phyloP scores from a whole-genome alignment of 768 basidiomycete species.

The Tricholoma terreum region DNA sequence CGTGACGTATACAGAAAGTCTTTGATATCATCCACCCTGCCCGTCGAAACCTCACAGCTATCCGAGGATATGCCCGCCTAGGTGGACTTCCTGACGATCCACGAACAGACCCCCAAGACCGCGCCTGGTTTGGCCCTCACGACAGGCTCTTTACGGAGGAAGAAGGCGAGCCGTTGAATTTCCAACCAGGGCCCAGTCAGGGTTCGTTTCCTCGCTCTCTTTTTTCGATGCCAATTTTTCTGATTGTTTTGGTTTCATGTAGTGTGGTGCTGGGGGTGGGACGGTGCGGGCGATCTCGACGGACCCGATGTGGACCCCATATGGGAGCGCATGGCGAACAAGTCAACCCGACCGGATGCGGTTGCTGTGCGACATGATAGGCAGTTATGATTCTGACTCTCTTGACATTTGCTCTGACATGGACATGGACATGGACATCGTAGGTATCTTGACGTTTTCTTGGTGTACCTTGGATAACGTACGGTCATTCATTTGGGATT shows the following conservation, averaged over 20 bases:
- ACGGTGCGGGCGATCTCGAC: conserved; percentile 96
- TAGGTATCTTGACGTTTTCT: background rate
- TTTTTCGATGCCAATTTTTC: background rate
- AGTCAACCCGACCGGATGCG: conserved; percentile 51
- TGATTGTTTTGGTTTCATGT: conserved; percentile 3
- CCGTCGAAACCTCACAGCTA: conserved; percentile 90
- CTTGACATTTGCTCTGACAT: background rate
- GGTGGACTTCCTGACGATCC: conserved; percentile 98
- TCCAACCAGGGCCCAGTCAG: conserved; percentile 77
- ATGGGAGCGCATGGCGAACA: conserved; percentile 84
- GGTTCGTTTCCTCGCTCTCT: conserved; percentile 50
- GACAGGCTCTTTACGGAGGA: conserved; percentile 91
- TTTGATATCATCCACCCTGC: conserved; percentile 92
- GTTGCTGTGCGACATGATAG: conserved; percentile 74
- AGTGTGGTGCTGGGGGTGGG: conserved; percentile 99
- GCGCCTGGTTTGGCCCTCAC: conserved; percentile 98
- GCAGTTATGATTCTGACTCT: background rate
- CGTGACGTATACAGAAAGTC: conserved; percentile 58
- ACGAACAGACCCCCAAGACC: conserved; percentile 93
- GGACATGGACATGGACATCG: background rate
- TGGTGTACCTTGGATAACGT: background rate
- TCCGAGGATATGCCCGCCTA: conserved; percentile 89
- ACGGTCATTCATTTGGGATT: background rate
- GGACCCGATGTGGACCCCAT: conserved; percentile 98
- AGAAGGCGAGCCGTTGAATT: conserved; percentile 74